These are phyloP conservation scores for Trifolium pratense DNA, from an alignment of 306 rosid genomes.

Conservation along the genomic window DNA sequence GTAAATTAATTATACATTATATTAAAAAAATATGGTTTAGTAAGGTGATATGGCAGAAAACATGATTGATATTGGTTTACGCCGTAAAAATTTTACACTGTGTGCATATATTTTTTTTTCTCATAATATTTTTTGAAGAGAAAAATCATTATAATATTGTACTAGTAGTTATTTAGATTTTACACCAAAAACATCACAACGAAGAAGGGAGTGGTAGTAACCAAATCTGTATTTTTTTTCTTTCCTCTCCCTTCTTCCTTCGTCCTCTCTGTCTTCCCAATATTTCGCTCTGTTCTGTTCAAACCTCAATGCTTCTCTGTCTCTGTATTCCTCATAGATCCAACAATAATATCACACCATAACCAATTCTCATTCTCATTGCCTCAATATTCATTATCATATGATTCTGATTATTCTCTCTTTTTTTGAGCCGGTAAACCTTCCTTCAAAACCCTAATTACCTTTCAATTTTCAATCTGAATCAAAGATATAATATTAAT, in stretches of 20 bases:
- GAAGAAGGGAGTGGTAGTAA: slow-evolving; percentile 1
- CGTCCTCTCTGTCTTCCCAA: slow-evolving; percentile 42
- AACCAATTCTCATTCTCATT: slow-evolving; percentile 48
- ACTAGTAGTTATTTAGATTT: no score
- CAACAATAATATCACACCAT: slow-evolving; percentile 13
- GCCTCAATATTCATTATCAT: neutral
- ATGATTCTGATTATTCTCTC: slow-evolving; percentile 39
- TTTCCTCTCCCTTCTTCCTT: neutral
- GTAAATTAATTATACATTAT: no score
- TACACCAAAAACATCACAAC: neutral
- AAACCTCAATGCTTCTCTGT: slow-evolving; percentile 31
- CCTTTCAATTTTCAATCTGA: slow-evolving; percentile 28
- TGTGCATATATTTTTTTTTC: no score
- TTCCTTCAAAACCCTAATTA: slow-evolving; percentile 58
- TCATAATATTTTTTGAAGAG: no score
- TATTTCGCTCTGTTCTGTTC: slow-evolving; percentile 47
- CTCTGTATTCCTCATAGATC: neutral
- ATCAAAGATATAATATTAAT: neutral
- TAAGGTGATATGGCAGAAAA: no score
- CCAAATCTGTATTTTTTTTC: slow-evolving; percentile 30
- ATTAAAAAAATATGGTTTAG: no score
- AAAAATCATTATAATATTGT: no score
- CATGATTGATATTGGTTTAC: no score
- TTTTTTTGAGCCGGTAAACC: slow-evolving; percentile 45
- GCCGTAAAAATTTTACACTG: no score